These are phyloP conservation scores for Cystobasidium sp. DNA, from an alignment of 1,284 basidiomycete genomes.

Conservation along the genomic window DNA sequence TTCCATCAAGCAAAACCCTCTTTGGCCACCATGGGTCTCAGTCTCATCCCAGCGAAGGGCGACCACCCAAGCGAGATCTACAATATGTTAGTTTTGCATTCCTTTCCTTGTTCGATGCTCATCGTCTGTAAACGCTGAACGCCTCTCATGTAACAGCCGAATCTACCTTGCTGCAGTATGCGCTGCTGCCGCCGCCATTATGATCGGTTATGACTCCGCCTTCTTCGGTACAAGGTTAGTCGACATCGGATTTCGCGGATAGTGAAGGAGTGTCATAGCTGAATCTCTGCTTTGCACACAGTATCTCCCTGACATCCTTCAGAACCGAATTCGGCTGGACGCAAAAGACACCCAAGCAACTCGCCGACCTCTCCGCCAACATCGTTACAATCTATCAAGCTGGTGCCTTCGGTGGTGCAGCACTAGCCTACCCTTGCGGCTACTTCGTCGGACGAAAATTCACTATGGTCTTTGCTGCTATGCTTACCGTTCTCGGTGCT, in stretches of 20 bases:
- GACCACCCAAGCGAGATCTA: slow-evolving; percentile 19
- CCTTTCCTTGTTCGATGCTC: not conserved
- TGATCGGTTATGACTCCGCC: slow-evolving; percentile 42
- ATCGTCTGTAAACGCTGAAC: not conserved
- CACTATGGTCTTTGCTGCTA: slow-evolving; percentile 69
- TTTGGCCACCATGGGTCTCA: slow-evolving; percentile 16
- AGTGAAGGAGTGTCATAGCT: not conserved
- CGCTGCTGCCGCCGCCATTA: slow-evolving; percentile 35
- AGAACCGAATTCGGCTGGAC: slow-evolving; percentile 60
- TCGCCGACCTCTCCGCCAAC: slow-evolving; percentile 60
- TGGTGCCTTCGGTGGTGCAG: slow-evolving; percentile 54
- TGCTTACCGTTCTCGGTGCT: slow-evolving; percentile 70
- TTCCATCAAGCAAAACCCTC: not conserved
- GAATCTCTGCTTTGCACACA: slow-evolving; percentile 53
- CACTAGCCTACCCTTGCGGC: slow-evolving; percentile 60
- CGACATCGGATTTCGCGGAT: not conserved
- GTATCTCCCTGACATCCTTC: slow-evolving; percentile 61
- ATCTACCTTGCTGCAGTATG: slow-evolving; percentile 26
- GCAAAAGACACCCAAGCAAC: slow-evolving; percentile 55
- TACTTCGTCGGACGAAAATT: slow-evolving; percentile 73
- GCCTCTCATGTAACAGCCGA: not conserved
- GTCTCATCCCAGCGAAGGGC: not conserved
- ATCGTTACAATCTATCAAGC: slow-evolving; percentile 35
- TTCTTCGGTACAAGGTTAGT: slow-evolving; percentile 37
- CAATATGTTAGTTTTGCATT: slow-evolving; percentile 1